A percentile compares a stretch with the other conserved stretches of the same genome.
Conservation (phyloP, 371 early-diverging fungal genomes). For the Sanchytrium tribonematis region DNA sequence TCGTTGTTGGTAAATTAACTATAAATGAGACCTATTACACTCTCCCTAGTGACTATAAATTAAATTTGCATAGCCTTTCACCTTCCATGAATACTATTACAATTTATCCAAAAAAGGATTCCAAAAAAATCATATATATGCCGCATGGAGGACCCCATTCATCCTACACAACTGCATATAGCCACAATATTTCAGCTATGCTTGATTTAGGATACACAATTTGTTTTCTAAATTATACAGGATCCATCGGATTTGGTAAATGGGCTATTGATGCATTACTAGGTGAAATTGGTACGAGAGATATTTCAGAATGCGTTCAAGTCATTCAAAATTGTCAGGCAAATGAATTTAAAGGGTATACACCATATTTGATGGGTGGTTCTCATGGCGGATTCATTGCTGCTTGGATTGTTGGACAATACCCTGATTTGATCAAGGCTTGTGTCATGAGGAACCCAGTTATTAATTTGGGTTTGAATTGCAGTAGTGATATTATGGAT, state of each 20-base stretch:
- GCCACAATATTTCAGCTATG: too few species aligned
- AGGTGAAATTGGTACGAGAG: constrained; percentile 30
- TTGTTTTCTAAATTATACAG: constrained; percentile 49
- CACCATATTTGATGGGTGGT: constrained; percentile 28
- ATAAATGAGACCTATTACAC: too few species aligned
- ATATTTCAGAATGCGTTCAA: constrained; percentile 28
- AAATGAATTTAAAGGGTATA: constrained; percentile 11
- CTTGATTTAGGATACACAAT: too few species aligned
- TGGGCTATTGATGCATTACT: constrained; percentile 24
- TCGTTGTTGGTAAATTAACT: too few species aligned
- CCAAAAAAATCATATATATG: too few species aligned
- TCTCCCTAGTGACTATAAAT: too few species aligned
- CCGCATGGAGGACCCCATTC: too few species aligned
- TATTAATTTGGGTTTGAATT: constrained; percentile 21
- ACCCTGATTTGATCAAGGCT: constrained; percentile 24
- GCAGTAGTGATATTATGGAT: constrained; percentile 31
- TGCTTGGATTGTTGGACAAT: constrained; percentile 24
- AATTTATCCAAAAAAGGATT: too few species aligned
- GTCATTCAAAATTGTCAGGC: constrained; percentile 9
- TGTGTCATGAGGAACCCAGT: constrained; percentile 41
- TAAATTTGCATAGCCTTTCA: too few species aligned
- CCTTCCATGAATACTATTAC: too few species aligned
- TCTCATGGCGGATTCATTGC: constrained; percentile 41
- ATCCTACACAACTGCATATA: too few species aligned
- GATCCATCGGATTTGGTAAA: constrained; percentile 37